Conservation (phyloP, 83 land plant species). For the Larix sibirica region DNA sequence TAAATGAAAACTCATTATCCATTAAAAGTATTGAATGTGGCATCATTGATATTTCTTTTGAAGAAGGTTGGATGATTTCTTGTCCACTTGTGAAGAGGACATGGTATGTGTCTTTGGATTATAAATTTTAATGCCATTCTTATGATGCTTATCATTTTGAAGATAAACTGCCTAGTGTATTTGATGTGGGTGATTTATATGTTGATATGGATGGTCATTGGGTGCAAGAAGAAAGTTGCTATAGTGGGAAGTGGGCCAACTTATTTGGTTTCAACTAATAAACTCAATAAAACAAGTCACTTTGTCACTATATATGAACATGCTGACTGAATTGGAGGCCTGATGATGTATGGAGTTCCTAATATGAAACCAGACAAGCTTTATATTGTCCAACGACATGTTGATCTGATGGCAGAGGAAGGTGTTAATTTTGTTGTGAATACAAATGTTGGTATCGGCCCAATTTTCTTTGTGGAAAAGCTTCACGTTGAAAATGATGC, state of each 20-base stretch:
- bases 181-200: neutral
- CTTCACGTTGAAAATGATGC: conserved; percentile 77
- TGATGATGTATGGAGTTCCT: conserved; percentile 99
- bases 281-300: conserved; percentile 92
- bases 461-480: conserved; percentile 66
- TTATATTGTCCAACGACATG: conserved; percentile 88
- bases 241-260: conserved; percentile 97
- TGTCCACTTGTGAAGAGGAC: conserved; percentile 86
- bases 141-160: neutral
- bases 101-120: conserved; percentile 54
- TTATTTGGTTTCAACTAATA: conserved; percentile 96
- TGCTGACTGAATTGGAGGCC: conserved; percentile 92
- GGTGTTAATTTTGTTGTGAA: conserved; percentile 87
- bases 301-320: conserved; percentile 92
- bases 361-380: conserved; percentile 97
- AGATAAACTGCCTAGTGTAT: neutral
- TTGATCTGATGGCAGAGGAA: conserved; percentile 88
- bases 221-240: conserved; percentile 83
- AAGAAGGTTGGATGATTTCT: conserved; percentile 98
- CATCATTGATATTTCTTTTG: conserved; percentile 95
- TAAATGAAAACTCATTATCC: conserved; percentile 93
- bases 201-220: neutral
- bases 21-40: conserved; percentile 95
- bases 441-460: conserved; percentile 91
- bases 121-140: neutral